A percentile compares a stretch with the other conserved stretches of the same genome.
phyloP scores from a whole-genome alignment of 2,329 filamentous ascomycete species.

The Venturia oleaginea region DNA sequence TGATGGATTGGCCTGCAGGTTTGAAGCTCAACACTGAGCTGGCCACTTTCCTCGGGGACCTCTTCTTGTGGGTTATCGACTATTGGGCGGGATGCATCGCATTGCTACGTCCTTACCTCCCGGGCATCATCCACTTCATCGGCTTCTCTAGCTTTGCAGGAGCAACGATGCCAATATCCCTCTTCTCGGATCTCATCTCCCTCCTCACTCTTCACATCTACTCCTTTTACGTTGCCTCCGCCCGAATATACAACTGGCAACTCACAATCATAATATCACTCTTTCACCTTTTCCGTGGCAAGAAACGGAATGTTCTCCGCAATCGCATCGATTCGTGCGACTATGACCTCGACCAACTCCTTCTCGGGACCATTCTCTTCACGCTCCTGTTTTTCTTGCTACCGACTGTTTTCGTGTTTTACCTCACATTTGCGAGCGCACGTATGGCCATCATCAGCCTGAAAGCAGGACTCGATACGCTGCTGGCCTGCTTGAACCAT shows the following conservation, averaged over 20 bases:
- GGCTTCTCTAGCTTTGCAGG: constrained; percentile 92
- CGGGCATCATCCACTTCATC: constrained; percentile 81
- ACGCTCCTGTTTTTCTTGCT: constrained; percentile 90
- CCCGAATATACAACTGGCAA: constrained; percentile 97
- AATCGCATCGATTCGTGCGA: constrained; percentile 98
- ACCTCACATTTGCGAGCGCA: constrained; percentile 88
- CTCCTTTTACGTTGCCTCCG: constrained; percentile 94
- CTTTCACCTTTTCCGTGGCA: constrained; percentile 97
- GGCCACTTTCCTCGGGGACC: constrained; percentile 83
- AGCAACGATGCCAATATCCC: constrained; percentile 90
- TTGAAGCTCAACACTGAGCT: constrained; percentile 92
- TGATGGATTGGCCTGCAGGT: constrained; percentile 92
- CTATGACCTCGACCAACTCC: constrained; percentile 93
- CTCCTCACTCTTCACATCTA: constrained; percentile 92
- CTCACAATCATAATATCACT: constrained; percentile 91
- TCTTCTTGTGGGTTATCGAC: constrained; percentile 97
- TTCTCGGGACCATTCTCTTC: constrained; percentile 93
- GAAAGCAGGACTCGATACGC: constrained; percentile 84
- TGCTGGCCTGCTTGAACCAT: constrained; percentile 89
- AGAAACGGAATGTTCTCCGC: constrained; percentile 93
- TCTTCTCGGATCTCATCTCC: constrained; percentile 89
- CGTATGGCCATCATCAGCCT: constrained; percentile 91
- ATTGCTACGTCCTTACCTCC: constrained; percentile 64
- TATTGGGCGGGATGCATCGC: constrained; percentile 73
- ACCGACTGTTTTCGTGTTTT: constrained; percentile 92